phyloP scores from a whole-genome alignment of 2,329 filamentous ascomycete genomes.

The Leptographium lundbergii region DNA sequence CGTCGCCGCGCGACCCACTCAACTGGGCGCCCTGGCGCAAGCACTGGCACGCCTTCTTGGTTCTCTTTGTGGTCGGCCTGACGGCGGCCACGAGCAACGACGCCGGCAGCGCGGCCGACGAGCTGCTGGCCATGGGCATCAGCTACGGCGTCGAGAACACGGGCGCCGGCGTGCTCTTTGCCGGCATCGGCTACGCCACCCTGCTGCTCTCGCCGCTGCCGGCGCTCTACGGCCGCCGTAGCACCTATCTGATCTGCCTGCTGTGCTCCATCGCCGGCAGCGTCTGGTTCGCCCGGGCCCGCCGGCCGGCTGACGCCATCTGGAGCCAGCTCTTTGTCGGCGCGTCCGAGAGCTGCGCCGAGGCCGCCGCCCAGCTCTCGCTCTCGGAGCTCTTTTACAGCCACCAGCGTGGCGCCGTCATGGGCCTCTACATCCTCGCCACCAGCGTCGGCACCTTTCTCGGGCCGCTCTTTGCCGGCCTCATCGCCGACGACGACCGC shows the following conservation, averaged over 20 bases:
- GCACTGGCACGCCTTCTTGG: slow-evolving; percentile 18
- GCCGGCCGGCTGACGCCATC: not conserved
- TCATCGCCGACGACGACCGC: slow-evolving; percentile 3
- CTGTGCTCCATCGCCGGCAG: slow-evolving; percentile 24
- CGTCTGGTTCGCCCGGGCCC: not conserved
- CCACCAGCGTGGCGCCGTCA: slow-evolving; percentile 33
- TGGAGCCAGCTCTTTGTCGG: slow-evolving; percentile 5
- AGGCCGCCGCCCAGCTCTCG: slow-evolving; percentile 4
- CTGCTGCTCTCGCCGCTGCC: slow-evolving; percentile 20
- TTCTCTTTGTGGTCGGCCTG: slow-evolving; percentile 19
- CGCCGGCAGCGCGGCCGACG: not conserved
- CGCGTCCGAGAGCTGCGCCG: slow-evolving; percentile 2
- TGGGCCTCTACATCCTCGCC: slow-evolving; percentile 12
- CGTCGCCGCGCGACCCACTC: slow-evolving; percentile 1
- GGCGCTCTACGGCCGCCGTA: slow-evolving; percentile 20
- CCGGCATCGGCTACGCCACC: slow-evolving; percentile 21
- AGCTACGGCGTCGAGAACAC: slow-evolving; percentile 10
- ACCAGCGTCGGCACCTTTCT: slow-evolving; percentile 3
- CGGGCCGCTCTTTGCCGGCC: slow-evolving; percentile 1
- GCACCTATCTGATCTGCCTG: slow-evolving; percentile 47
- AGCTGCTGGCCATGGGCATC: slow-evolving; percentile 13
- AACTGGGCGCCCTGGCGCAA: slow-evolving; percentile 22
- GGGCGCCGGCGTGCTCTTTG: slow-evolving; percentile 21
- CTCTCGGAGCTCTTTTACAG: slow-evolving; percentile 42
- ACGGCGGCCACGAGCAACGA: slow-evolving; percentile 5